These are phyloP conservation scores for Calocera cornea DNA, from an alignment of 768 basidiomycete species.

Conservation along the genomic window DNA sequence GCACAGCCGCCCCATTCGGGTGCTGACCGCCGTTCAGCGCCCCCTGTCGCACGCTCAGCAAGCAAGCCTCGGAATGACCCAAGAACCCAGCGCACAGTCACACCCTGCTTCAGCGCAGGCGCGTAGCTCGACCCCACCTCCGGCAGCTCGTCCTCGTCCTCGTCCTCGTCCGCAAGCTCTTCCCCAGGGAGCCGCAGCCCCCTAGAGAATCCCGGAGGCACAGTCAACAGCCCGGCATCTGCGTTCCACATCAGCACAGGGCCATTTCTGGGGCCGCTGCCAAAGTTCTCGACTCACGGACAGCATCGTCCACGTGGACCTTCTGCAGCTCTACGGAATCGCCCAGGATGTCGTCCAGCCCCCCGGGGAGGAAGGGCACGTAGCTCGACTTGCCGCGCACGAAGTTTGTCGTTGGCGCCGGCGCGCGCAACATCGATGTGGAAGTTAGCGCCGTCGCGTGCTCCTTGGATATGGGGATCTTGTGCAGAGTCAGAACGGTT, in stretches of 20 bases:
- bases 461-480: conserved; percentile 45
- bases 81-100: conserved; percentile 19
- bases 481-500: conserved; percentile 11
- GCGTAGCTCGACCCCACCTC: not conserved
- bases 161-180: conserved; percentile 12
- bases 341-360: conserved; percentile 52
- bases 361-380: conserved; percentile 90
- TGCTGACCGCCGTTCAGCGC: not conserved
- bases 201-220: conserved; percentile 13
- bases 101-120: conserved; percentile 14
- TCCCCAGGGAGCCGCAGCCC: conserved; percentile 9
- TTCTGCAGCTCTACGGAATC: conserved; percentile 25
- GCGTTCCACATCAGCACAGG: not conserved
- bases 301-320: conserved; percentile 23
- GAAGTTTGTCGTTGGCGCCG: conserved; percentile 64
- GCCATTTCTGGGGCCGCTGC: not conserved
- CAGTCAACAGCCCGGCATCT: conserved; percentile 4
- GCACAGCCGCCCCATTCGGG: conserved; percentile 24
- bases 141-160: conserved; percentile 14
- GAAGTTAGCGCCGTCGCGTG: conserved; percentile 60
- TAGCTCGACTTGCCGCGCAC: conserved; percentile 88
- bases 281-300: conserved; percentile 23
- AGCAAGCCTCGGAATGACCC: conserved; percentile 18
- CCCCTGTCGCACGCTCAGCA: conserved; percentile 10
- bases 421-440: conserved; percentile 72